phyloP scores from a whole-genome alignment of 495 filamentous ascomycete species.

The Jackrogersella multiformis region DNA sequence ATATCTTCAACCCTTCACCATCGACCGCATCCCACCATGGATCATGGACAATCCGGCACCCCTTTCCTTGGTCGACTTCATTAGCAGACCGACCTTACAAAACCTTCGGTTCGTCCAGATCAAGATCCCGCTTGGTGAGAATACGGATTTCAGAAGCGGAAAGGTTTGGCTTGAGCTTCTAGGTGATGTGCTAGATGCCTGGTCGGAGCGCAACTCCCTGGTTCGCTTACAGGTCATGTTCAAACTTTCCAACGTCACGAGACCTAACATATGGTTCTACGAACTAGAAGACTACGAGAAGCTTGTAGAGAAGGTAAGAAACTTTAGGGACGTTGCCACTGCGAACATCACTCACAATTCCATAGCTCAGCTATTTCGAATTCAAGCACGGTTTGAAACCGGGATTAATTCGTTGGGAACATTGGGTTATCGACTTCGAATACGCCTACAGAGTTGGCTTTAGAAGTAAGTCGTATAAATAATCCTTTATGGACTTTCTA shows the following conservation, averaged over 20 bases:
- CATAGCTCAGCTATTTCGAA: constrained; percentile 39
- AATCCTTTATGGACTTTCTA: background rate
- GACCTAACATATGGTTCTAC: constrained; percentile 35
- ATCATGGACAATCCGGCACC: constrained; percentile 41
- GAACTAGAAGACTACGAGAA: constrained; percentile 39
- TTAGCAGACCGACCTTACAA: constrained; percentile 45
- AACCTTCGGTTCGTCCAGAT: constrained; percentile 46
- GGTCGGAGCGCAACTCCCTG: constrained; percentile 42
- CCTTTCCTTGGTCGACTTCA: constrained; percentile 43
- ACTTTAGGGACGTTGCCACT: background rate
- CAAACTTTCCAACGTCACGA: constrained; percentile 38
- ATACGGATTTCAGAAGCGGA: constrained; percentile 38
- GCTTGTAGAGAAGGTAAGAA: constrained; percentile 33
- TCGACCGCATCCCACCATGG: constrained; percentile 53
- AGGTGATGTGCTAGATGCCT: constrained; percentile 36
- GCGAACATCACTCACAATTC: background rate
- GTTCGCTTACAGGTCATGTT: constrained; percentile 45
- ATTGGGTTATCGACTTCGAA: constrained; percentile 44
- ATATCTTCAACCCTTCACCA: constrained; percentile 36
- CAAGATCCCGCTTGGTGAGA: constrained; percentile 45
- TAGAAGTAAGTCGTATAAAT: constrained; percentile 33
- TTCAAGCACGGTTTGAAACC: constrained; percentile 40
- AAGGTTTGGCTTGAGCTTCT: constrained; percentile 43
- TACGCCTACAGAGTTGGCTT: constrained; percentile 40
- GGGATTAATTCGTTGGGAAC: constrained; percentile 42